Evolutionary conservation across 2,329 filamentous ascomycete species (phyloP), one percentile per base, ranked within the genome.

Genomic region (Iodosphaeria phyllophila): DNA sequence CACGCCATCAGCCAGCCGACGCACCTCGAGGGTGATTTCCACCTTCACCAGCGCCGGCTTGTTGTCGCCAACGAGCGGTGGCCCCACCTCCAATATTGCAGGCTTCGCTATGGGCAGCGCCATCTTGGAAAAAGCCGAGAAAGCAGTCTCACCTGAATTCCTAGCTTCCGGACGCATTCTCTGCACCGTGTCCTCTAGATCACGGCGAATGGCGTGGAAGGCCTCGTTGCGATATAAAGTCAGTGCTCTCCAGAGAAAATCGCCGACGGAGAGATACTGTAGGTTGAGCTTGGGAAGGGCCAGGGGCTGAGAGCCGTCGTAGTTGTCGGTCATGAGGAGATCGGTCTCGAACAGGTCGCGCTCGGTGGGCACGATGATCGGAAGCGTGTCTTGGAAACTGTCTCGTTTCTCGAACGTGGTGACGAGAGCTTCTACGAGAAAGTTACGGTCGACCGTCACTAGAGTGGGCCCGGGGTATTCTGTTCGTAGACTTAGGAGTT

Each of bases 181-280:
- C 41, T 77, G 78, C 25, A 95, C 45, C 5, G 76, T 71, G 23
- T 79, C 68, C 43, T 92, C 82, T 29, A 98, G 71, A 43, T 98
- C 82, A 41, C 83, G 86, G 22, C 83, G 71, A 30, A 98, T 86
- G 31, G 82, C 79, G 46, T 91, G 95, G 45, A 95, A 93, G 0
- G 86, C 68, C 47, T 98, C 89, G 30, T 74, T 78, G 20, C 86
- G 72, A 44, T 92, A 89, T 6, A 98, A 57, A 9, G 91, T 63
- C 40, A 95, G 74, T 0, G 86, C 83, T 32, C 91, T 69, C 83
- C 84, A 98, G n/a, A 98, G 54, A 39, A 98, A 98, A 47, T 98
- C 89, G 3, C 83, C 83, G 25, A 92, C 70, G 3, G 84, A 92
- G 9, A 98, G 60, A 48, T 98, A 98, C 43, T 98, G 89, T 15